Evolutionary conservation across 495 filamentous ascomycete genomes (phyloP).

Genomic region (Aspergillus carlsbadensis): DNA sequence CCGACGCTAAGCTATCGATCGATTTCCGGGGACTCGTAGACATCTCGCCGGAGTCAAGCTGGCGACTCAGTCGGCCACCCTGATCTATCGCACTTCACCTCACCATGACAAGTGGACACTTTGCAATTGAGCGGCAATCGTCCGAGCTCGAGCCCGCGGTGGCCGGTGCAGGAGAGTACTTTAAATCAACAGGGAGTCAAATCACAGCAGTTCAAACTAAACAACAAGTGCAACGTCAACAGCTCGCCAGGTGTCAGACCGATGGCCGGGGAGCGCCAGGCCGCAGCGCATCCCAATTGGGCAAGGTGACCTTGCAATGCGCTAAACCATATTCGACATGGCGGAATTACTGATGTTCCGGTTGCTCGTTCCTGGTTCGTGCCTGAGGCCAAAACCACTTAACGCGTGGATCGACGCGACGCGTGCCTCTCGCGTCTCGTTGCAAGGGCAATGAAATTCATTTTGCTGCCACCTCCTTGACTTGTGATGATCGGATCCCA

Average conservation of each 20-base stretch:
- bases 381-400: slow-evolving; percentile 44
- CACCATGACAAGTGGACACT: slow-evolving; percentile 42
- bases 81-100: slow-evolving; percentile 38
- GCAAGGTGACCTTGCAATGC: slow-evolving; percentile 23
- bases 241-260: slow-evolving; percentile 11
- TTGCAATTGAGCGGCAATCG: slow-evolving; percentile 1
- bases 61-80: slow-evolving; percentile 41
- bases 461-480: slow-evolving; percentile 15
- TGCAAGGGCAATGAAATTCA: slow-evolving; percentile 36
- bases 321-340: slow-evolving; percentile 6
- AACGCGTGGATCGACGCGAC: slow-evolving; percentile 41
- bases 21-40: slow-evolving; percentile 66
- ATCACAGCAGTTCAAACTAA: too few relatives aligned
- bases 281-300: slow-evolving; percentile 34
- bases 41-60: slow-evolving; percentile 53
- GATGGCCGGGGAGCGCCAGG: slow-evolving; percentile 12
- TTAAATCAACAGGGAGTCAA: too few relatives aligned
- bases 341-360: slow-evolving; percentile 14
- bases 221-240: not conserved
- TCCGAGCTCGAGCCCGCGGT: not conserved
- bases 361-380: not conserved
- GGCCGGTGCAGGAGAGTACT: not conserved
- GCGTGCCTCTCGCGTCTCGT: slow-evolving; percentile 32
- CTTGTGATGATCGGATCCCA: slow-evolving; percentile 10
- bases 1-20: slow-evolving; percentile 61